Base-by-base conservation (phyloP, 2,329 filamentous ascomycete species). In the Paramyrothecium sp. region DNA sequence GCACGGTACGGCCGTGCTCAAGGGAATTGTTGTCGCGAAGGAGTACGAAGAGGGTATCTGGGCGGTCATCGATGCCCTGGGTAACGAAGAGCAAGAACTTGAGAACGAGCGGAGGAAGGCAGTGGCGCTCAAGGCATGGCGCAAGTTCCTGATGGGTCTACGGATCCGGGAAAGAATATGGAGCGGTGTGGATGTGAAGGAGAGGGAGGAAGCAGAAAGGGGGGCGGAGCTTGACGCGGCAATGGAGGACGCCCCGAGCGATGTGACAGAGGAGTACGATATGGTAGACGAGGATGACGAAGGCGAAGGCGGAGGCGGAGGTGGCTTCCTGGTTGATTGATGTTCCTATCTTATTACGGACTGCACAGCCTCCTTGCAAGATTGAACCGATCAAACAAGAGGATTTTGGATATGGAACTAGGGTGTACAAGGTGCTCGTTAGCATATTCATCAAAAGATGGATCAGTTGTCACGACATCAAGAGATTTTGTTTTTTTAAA, bases 1-100 rank as follows among this genome's bases (percentile, higher is more conserved):
- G 3, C 88, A 91, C 56, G 94, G 94, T 17, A 97, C 92, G 2
- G 92, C 95, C 1, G 82, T 97, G 3, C 75, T 95, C 2, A 83
- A 85, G 41, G 95, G 95, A 2, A 83, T 89, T 1, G 86, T 99
- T 1, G 86, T 96, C 1, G 89, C 92, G 0, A 70, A 74, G 17
- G 89, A 94, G 69, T 85, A 87, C 59, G 81, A 78, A 8, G 90
- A 93, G 56, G 92, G 89, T 0, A 80, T 97, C 0, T 75, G 83
- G 57, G 87, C 85, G 4, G 87, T 91, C 1, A 80, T 96, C 19
- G 77, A 78, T 13, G 89, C 86, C 0, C 75, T 98, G 51, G 80
- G 84, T 33, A 84, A 92, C 58, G 78, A 90, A 60, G 82, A 85
- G 60, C 81, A 82, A 20, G 81, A 89, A 66, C 78, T 83, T 19